A percentile compares a stretch with the other conserved stretches of the same genome.
Conservation (phyloP, 495 filamentous ascomycete species). For the Neurospora sp. region DNA sequence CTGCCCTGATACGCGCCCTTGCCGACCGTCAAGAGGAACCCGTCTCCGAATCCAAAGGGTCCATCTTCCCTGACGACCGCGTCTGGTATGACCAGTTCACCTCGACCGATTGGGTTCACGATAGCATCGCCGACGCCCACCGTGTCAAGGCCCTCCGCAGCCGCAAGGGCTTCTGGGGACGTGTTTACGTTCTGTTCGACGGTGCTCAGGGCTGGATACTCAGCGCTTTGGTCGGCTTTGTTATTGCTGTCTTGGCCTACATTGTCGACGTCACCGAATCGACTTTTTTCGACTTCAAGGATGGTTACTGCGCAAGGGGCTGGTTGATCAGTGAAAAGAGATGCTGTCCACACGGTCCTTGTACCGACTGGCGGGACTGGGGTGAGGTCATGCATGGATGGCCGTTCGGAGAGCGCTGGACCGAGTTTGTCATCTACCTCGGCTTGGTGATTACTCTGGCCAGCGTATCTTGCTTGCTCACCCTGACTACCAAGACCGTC, state of each 20-base stretch:
- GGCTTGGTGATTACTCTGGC: constrained; percentile 60
- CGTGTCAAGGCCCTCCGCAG: constrained; percentile 72
- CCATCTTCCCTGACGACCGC: constrained; percentile 64
- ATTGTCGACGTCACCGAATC: constrained; percentile 80
- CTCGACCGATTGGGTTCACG: constrained; percentile 96
- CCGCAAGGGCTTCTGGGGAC: constrained; percentile 76
- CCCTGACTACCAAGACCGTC: constrained; percentile 78
- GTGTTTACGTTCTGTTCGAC: constrained; percentile 67
- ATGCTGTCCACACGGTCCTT: constrained; percentile 65
- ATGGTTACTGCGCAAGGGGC: constrained; percentile 66
- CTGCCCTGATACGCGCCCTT: constrained; percentile 39
- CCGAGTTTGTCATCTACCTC: constrained; percentile 71
- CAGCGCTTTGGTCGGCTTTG: constrained; percentile 79
- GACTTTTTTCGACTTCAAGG: constrained; percentile 78
- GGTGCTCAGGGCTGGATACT: constrained; percentile 91
- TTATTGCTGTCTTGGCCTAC: constrained; percentile 81
- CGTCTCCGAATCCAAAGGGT: constrained; percentile 49
- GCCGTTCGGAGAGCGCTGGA: constrained; percentile 46
- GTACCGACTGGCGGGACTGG: constrained; percentile 70
- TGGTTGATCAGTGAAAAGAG: constrained; percentile 66
- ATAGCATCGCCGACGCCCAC: constrained; percentile 89
- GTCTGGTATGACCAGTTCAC: constrained; percentile 99
- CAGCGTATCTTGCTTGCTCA: constrained; percentile 65
- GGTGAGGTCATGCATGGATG: constrained; percentile 49
- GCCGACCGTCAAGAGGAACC: constrained; percentile 35